phyloP scores from a whole-genome alignment of 441 rosid species.

The Jatropha podagrica region DNA sequence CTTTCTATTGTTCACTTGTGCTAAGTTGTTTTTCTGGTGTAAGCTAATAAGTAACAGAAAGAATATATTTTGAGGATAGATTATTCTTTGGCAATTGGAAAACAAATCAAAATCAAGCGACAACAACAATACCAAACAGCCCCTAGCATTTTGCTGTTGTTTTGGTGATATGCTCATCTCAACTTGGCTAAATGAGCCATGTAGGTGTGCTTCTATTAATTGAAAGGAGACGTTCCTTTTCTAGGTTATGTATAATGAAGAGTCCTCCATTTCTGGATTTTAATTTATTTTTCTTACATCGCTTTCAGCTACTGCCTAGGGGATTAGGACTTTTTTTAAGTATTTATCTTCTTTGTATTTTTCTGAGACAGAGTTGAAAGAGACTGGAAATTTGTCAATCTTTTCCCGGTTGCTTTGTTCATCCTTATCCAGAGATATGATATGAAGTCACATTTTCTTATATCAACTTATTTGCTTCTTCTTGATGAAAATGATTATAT shows the following conservation, averaged over 20 bases:
- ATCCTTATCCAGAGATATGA: neutral
- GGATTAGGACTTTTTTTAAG: neutral
- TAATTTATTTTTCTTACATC: constrained; percentile 12
- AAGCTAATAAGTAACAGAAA: no score
- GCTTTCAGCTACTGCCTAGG: neutral
- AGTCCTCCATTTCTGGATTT: constrained; percentile 1
- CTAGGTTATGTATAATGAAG: neutral
- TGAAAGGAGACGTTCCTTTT: constrained; percentile 3
- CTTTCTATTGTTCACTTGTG: no score
- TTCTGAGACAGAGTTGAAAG: constrained; percentile 14
- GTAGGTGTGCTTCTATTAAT: neutral
- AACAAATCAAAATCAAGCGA: no score
- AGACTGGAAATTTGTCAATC: constrained; percentile 15
- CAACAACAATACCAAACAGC: no score
- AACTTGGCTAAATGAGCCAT: neutral
- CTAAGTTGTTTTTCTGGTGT: no score
- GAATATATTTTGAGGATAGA: no score
- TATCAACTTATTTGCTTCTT: neutral
- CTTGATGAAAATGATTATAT: neutral
- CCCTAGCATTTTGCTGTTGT: constrained; percentile 2
- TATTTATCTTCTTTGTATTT: constrained; percentile 12
- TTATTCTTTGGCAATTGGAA: no score
- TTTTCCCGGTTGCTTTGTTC: neutral
- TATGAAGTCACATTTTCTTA: neutral
- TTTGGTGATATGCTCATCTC: neutral